A percentile compares a stretch with the other conserved stretches of the same genome.
Evolutionary conservation across 768 basidiomycete species (phyloP).

Genomic region (Tephrocybe rancida): DNA sequence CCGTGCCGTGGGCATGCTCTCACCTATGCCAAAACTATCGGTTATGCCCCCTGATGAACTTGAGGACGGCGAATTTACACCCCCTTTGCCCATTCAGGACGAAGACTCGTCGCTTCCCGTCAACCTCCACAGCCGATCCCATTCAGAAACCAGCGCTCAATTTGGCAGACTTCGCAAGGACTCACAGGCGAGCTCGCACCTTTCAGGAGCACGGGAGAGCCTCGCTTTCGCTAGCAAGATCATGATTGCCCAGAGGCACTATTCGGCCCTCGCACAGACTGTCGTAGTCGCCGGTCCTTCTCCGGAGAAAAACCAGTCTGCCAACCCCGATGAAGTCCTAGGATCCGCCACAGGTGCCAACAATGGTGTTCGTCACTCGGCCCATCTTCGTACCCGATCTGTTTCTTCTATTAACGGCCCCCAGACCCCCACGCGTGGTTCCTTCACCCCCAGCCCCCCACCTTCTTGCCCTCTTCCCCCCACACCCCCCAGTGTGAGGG

Average conservation of each 20-base stretch:
- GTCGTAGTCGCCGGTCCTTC: constrained; percentile 52
- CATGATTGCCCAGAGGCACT: constrained; percentile 76
- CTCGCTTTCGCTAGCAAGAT: constrained; percentile 55
- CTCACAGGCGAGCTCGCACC: constrained; percentile 58
- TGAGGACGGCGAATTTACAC: constrained; percentile 47
- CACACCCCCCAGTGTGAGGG: constrained; percentile 69
- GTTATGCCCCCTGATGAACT: constrained; percentile 63
- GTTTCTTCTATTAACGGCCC: constrained; percentile 50
- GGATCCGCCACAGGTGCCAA: constrained; percentile 40
- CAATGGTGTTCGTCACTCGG: constrained; percentile 30
- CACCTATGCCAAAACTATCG: constrained; percentile 66
- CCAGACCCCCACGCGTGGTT: constrained; percentile 36
- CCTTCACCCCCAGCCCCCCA: constrained; percentile 52
- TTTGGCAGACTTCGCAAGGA: constrained; percentile 53
- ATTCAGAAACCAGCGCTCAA: constrained; percentile 58
- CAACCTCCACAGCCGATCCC: constrained; percentile 51
- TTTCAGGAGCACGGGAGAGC: constrained; percentile 53
- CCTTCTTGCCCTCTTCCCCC: constrained; percentile 73
- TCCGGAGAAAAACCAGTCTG: constrained; percentile 38
- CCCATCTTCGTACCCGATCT: constrained; percentile 67
- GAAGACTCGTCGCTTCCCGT: constrained; percentile 48
- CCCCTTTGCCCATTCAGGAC: constrained; percentile 63
- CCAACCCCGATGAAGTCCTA: constrained; percentile 31
- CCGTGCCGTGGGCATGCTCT: constrained; percentile 64
- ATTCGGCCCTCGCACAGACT: constrained; percentile 70